A percentile compares a stretch with the other conserved stretches of the same genome.
Evolutionary conservation across 2,329 filamentous ascomycete species (phyloP).

Genomic region (Aspergillus unguis): DNA sequence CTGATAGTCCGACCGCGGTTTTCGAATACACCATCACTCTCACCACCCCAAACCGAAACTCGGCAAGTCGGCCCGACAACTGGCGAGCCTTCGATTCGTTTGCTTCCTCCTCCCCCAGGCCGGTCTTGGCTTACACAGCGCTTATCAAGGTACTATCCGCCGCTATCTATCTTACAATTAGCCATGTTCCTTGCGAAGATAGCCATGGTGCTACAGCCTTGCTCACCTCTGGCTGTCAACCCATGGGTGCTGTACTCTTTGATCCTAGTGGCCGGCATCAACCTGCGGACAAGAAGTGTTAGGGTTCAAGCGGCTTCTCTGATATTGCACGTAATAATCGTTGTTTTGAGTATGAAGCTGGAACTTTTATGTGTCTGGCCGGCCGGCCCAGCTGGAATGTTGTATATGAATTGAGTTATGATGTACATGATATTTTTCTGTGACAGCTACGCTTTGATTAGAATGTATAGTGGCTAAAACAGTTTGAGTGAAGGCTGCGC

Average conservation of each 20-base stretch:
- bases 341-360: slow-evolving; percentile 41
- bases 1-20: slow-evolving; percentile 33
- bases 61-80: slow-evolving; percentile 16
- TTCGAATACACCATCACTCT: slow-evolving; percentile 24
- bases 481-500: too few relatives aligned
- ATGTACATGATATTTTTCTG: slow-evolving; percentile 1
- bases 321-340: slow-evolving; percentile 46
- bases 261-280: slow-evolving; percentile 65
- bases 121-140: slow-evolving; percentile 23
- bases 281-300: slow-evolving; percentile 45
- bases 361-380: slow-evolving; percentile 14
- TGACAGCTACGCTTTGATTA: neutral
- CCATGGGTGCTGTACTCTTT: slow-evolving; percentile 65
- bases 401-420: slow-evolving; percentile 1
- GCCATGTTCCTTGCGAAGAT: slow-evolving; percentile 67
- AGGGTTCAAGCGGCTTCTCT: slow-evolving; percentile 42
- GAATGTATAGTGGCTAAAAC: too few relatives aligned
- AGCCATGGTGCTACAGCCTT: slow-evolving; percentile 61
- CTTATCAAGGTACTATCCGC: slow-evolving; percentile 29
- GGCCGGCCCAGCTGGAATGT: neutral
- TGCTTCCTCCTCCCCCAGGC: slow-evolving; percentile 43
- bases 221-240: slow-evolving; percentile 68
- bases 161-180: slow-evolving; percentile 50
- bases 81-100: slow-evolving; percentile 22
- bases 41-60: slow-evolving; percentile 19